A percentile compares a stretch with the other conserved stretches of the same genome.
These are phyloP conservation scores for Trichoderma cornu-damae DNA, from an alignment of 2,329 filamentous ascomycete species.

Conservation along the genomic window DNA sequence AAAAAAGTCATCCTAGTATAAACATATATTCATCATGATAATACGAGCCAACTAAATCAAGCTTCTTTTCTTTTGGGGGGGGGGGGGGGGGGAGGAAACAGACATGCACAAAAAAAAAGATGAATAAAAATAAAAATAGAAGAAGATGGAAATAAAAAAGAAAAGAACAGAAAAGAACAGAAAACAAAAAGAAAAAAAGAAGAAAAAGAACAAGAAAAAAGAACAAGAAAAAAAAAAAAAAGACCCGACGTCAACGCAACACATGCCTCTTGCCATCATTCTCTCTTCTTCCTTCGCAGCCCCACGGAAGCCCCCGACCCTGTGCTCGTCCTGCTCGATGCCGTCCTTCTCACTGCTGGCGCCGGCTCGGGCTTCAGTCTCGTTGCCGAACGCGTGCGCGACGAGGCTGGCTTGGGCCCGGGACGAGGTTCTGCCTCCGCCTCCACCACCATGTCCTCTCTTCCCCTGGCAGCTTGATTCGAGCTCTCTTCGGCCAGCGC, in stretches of 20 bases:
- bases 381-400: slow-evolving; percentile 5
- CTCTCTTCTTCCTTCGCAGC: slow-evolving; percentile 33
- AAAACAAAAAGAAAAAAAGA: too few relatives aligned
- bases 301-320: slow-evolving; percentile 21
- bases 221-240: too few relatives aligned
- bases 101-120: too few relatives aligned
- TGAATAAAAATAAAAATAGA: too few relatives aligned
- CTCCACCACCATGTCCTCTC: slow-evolving; percentile 39
- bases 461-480: slow-evolving; percentile 28
- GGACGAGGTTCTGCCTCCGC: slow-evolving; percentile 30
- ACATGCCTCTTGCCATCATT: slow-evolving; percentile 22
- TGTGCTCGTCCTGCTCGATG: slow-evolving; percentile 15
- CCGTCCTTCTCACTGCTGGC: slow-evolving; percentile 41
- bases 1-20: neutral
- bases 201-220: too few relatives aligned
- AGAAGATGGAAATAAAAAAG: too few relatives aligned
- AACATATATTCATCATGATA: slow-evolving; percentile 1
- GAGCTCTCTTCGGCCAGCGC: slow-evolving; percentile 15
- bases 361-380: slow-evolving; percentile 40
- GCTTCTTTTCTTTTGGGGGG: neutral
- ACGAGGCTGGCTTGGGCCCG: neutral
- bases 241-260: slow-evolving; percentile 6
- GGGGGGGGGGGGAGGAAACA: too few relatives aligned
- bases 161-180: too few relatives aligned
- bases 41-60: slow-evolving; percentile 12